A percentile compares a stretch with the other conserved stretches of the same genome.
Evolutionary conservation across 1,139 yeast genomes (phyloP).

Genomic region (Lodderomyces jiufengensis): DNA sequence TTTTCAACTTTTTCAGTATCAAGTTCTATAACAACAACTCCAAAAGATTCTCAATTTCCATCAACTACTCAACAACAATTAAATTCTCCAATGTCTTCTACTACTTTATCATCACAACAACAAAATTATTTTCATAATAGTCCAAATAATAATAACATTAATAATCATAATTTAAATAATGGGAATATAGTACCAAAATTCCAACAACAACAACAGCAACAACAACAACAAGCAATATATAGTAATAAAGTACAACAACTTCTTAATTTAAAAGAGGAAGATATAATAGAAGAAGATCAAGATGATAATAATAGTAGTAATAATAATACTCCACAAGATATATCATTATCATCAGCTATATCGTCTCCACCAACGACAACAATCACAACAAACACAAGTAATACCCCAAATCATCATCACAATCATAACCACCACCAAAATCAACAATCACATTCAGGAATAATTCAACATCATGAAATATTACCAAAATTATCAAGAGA

Average conservation of each 20-base stretch:
- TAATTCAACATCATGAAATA: constrained; percentile 18
- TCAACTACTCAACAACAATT: background rate
- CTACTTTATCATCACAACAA: background rate
- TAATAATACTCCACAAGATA: no score
- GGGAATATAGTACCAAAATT: no score
- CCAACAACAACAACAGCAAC: background rate
- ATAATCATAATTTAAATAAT: background rate
- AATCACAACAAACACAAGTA: constrained; percentile 6
- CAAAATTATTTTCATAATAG: no score
- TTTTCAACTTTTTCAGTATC: background rate
- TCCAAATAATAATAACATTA: background rate
- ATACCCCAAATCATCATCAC: constrained; percentile 10
- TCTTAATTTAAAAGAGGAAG: no score
- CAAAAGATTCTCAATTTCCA: background rate
- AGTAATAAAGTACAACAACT: no score
- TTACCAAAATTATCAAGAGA: constrained; percentile 61
- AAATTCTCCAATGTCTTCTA: background rate
- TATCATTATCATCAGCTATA: constrained; percentile 1
- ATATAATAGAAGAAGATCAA: no score
- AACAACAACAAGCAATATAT: no score
- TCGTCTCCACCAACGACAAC: constrained; percentile 7
- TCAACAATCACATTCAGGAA: constrained; percentile 3
- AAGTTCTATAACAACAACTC: background rate
- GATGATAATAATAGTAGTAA: no score
- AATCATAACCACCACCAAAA: constrained; percentile 3